These are phyloP conservation scores for Moniliophthora roreri DNA, from an alignment of 1,284 basidiomycete genomes.

Conservation along the genomic window DNA sequence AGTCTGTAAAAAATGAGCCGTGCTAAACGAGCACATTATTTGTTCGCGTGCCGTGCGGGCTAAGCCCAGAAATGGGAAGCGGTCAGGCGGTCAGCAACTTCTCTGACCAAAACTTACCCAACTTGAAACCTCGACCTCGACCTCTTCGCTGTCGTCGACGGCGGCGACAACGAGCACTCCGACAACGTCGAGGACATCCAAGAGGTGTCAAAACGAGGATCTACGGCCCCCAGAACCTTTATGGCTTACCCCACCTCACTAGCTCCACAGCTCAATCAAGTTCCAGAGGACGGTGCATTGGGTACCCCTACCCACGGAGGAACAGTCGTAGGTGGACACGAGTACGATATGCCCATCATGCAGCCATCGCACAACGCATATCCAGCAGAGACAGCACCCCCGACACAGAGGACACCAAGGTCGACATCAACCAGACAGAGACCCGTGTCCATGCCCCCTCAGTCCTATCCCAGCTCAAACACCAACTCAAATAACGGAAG, in stretches of 20 bases:
- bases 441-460: conserved; percentile 70
- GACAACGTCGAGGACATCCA: conserved; percentile 7
- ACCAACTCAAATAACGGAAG: conserved; percentile 22
- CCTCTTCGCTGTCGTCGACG: conserved; percentile 4
- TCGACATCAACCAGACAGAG: conserved; percentile 44
- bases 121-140: conserved; percentile 1
- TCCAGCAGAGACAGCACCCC: conserved; percentile 20
- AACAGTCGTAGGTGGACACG: conserved; percentile 51
- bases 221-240: not conserved
- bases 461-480: conserved; percentile 37
- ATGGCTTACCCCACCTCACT: conserved; percentile 31
- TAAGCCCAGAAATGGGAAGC: not conserved
- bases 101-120: not conserved
- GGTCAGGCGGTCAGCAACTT: not conserved
- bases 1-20: no score
- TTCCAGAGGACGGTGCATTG: conserved; percentile 40
- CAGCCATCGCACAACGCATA: conserved; percentile 25
- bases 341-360: conserved; percentile 51
- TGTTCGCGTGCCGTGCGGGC: no score
- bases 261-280: conserved; percentile 36
- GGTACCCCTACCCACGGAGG: conserved; percentile 60
- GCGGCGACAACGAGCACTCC: conserved; percentile 1
- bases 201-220: not conserved
- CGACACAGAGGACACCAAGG: conserved; percentile 23
- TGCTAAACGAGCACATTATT: no score